These are phyloP conservation scores for Amphirosellinia nigrospora DNA, from an alignment of 495 filamentous ascomycete species.

Conservation along the genomic window DNA sequence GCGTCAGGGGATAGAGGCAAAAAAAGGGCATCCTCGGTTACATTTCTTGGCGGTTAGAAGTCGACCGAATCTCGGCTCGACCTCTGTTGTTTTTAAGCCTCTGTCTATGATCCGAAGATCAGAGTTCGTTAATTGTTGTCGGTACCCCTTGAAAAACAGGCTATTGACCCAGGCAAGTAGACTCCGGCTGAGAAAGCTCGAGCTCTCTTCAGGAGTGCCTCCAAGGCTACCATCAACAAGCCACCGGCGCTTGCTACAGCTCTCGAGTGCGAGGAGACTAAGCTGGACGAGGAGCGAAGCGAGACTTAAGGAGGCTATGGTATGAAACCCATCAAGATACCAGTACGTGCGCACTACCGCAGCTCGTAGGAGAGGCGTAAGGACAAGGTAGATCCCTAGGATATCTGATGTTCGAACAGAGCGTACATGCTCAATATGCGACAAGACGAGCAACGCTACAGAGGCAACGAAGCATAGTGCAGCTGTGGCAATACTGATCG, in stretches of 20 bases:
- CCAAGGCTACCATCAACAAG: slow-evolving; percentile 1
- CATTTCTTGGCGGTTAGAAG: slow-evolving; percentile 7
- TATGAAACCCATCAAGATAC: neutral
- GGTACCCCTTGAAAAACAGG: slow-evolving; percentile 20
- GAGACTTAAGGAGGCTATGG: slow-evolving; percentile 9
- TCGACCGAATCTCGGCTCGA: slow-evolving; percentile 7
- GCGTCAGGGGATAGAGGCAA: neutral
- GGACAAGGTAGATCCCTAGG: slow-evolving; percentile 19
- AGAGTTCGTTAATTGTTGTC: slow-evolving; percentile 4
- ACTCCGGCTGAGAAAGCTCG: slow-evolving; percentile 24
- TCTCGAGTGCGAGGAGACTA: slow-evolving; percentile 22
- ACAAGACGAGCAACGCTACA: slow-evolving; percentile 9
- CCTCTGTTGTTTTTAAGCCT: neutral
- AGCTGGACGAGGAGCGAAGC: slow-evolving; percentile 20
- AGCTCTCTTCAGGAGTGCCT: slow-evolving; percentile 21
- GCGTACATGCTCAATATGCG: slow-evolving; percentile 14
- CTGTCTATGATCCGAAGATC: slow-evolving; percentile 22
- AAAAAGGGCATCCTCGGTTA: neutral
- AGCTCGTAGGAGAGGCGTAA: slow-evolving; percentile 17
- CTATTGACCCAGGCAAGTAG: slow-evolving; percentile 24
- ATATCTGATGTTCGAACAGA: slow-evolving; percentile 9
- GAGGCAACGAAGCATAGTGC: slow-evolving; percentile 12
- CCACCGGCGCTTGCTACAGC: slow-evolving; percentile 23
- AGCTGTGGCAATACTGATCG: neutral
- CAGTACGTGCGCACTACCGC: slow-evolving; percentile 27